A percentile compares a stretch with the other conserved stretches of the same genome.
These are phyloP conservation scores for Suhomyces coccinellae DNA, from an alignment of 1,139 yeast species.

Conservation along the genomic window DNA sequence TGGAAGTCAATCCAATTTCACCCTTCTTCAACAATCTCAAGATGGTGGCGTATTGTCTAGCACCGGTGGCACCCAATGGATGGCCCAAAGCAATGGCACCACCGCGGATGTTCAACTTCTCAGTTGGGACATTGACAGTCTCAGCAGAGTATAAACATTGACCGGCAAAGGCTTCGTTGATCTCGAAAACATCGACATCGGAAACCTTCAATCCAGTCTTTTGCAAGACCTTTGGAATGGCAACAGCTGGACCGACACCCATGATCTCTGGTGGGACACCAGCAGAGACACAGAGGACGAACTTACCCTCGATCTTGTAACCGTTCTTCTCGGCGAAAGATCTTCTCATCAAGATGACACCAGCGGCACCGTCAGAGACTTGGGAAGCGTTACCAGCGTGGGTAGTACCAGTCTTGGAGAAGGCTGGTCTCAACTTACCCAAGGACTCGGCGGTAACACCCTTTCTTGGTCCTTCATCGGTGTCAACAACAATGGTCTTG, in stretches of 20 bases:
- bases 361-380: conserved; percentile 94
- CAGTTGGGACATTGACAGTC: conserved; percentile 62
- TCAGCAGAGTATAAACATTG: conserved; percentile 81
- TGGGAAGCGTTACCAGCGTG: conserved; percentile 98
- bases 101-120: conserved; percentile 85
- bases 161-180: conserved; percentile 96
- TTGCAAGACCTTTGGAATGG: conserved; percentile 79
- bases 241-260: conserved; percentile 97
- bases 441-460: conserved; percentile 81
- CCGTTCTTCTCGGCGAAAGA: conserved; percentile 79
- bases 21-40: conserved; percentile 77
- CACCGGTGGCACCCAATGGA: conserved; percentile 95
- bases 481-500: conserved; percentile 52
- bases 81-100: conserved; percentile 97
- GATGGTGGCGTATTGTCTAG: conserved; percentile 89
- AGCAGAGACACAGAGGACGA: conserved; percentile 69
- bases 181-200: conserved; percentile 77
- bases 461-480: conserved; percentile 90
- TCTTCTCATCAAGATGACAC: conserved; percentile 80
- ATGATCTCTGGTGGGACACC: conserved; percentile 97
- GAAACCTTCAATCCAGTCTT: conserved; percentile 60
- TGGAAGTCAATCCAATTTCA: conserved; percentile 85
- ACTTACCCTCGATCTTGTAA: conserved; percentile 69
- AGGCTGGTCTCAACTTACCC: conserved; percentile 82
- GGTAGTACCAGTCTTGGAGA: conserved; percentile 76